Base-by-base conservation (phyloP, 164 flowering plant species). In the Akebia trifoliata region DNA sequence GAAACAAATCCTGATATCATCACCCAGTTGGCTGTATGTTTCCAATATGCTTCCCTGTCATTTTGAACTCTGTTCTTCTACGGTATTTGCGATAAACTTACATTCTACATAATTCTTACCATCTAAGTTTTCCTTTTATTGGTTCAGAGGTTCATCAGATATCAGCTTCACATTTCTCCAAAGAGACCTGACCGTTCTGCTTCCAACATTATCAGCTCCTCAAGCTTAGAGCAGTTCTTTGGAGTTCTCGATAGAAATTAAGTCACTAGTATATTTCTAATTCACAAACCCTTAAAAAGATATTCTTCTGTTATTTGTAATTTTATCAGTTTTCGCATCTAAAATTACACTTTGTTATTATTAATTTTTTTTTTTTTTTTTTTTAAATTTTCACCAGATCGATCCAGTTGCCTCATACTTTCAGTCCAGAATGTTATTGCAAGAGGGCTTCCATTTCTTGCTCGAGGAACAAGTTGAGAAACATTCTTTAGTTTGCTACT, bases 111-210 rank as follows among this genome's bases (percentile, higher is more conserved):
- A n/a, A n/a, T n/a, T n/a, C n/a, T n/a, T n/a, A n/a, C n/a, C n/a
- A n/a, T n/a, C n/a, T n/a, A n/a, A n/a, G 6, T 17, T 57, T 39
- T 30, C 5, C 49, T 57, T 58, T 53, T n/a, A 25, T 58, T 52
- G 46, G 18, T 61, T 21, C 98, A 93, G 98, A 84, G 98, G 65
- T 93, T 93, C 71, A 87, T 93, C 78, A 89, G 75, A 64, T 79
- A 84, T 66, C 83, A 87, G 68, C 97, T 93, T 66, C 85, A 80
- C 69, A 63, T 93, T 20, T 75, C 90, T 52, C 79, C 93, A 7
- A 50, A 18, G 59, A 82, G 66, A 72, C 76, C 82, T 17, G 97
- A 89, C 63, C 68, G 85, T 55, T 49, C 73, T 14, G 81, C 95
- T 8, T 35, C 88, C 3, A 93, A 87, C 31, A 87, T 93, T 29